phyloP scores from a whole-genome alignment of 345 rosid species.

The Aquilaria yunnanensis region DNA sequence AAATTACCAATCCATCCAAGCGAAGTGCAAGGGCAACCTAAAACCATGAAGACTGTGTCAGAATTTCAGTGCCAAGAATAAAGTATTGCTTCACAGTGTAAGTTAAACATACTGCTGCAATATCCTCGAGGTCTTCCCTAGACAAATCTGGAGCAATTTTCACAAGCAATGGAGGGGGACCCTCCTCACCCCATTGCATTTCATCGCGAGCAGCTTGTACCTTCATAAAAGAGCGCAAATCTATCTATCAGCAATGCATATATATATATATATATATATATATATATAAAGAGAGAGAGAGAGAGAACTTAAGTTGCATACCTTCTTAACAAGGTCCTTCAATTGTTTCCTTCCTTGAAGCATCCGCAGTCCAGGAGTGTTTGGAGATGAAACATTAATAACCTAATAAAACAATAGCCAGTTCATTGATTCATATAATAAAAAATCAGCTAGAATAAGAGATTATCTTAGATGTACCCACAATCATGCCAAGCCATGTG shows the following conservation, averaged over 20 bases:
- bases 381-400: slow-evolving; percentile 96
- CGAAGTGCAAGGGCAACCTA: slow-evolving; percentile 96
- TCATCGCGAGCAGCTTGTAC: slow-evolving; percentile 99
- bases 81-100: slow-evolving; percentile 4
- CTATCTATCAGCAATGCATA: background rate
- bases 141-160: slow-evolving; percentile 98
- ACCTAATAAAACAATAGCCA: slow-evolving; percentile 35
- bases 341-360: slow-evolving; percentile 96
- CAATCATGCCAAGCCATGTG: too few species aligned
- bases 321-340: slow-evolving; percentile 93
- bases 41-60: slow-evolving; percentile 25
- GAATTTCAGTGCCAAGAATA: slow-evolving; percentile 8
- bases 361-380: slow-evolving; percentile 91
- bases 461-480: too few species aligned
- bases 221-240: slow-evolving; percentile 25
- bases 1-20: slow-evolving; percentile 92
- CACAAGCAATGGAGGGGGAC: slow-evolving; percentile 95
- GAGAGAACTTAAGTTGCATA: slow-evolving; percentile 14
- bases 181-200: slow-evolving; percentile 99
- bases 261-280: background rate
- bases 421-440: too few species aligned
- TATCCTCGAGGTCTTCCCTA: slow-evolving; percentile 93
- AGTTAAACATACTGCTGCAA: slow-evolving; percentile 69
- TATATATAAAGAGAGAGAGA: background rate
- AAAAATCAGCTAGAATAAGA: too few species aligned